Evolutionary conservation across 768 basidiomycete species (phyloP).

Genomic region (Mycena polygramma): DNA sequence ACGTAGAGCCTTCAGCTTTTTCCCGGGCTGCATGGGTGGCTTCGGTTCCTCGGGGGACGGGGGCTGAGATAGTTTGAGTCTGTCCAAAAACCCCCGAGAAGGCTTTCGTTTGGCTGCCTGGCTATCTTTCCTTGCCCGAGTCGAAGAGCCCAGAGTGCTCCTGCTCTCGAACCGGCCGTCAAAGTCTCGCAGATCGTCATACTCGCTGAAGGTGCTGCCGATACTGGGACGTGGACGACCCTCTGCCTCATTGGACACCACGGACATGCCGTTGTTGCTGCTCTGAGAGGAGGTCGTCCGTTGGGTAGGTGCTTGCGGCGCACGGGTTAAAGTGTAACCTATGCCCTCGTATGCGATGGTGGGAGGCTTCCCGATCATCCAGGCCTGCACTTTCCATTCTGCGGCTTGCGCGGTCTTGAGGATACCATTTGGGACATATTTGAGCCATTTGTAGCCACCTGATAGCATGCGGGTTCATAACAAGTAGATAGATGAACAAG

Average conservation of each 20-base stretch:
- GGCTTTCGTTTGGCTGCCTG: slow-evolving; percentile 65
- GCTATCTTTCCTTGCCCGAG: slow-evolving; percentile 50
- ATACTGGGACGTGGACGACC: slow-evolving; percentile 73
- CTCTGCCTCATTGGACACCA: slow-evolving; percentile 48
- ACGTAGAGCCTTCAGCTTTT: slow-evolving; percentile 77
- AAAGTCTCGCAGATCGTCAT: slow-evolving; percentile 89
- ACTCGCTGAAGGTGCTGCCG: slow-evolving; percentile 84
- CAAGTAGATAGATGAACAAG: slow-evolving; percentile 2
- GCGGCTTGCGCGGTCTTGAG: slow-evolving; percentile 96
- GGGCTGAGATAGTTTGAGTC: slow-evolving; percentile 68
- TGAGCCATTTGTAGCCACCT: slow-evolving; percentile 96
- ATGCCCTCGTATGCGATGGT: slow-evolving; percentile 88
- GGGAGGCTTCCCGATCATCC: slow-evolving; percentile 97
- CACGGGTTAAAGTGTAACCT: slow-evolving; percentile 72
- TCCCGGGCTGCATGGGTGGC: slow-evolving; percentile 49
- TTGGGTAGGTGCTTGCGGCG: slow-evolving; percentile 40
- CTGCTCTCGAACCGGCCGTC: slow-evolving; percentile 88
- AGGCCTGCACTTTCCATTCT: slow-evolving; percentile 96
- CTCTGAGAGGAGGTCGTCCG: slow-evolving; percentile 46
- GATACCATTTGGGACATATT: slow-evolving; percentile 94
- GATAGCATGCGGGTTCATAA: slow-evolving; percentile 26
- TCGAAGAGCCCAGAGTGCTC: slow-evolving; percentile 72
- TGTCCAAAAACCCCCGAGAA: slow-evolving; percentile 76
- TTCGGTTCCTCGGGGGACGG: slow-evolving; percentile 58
- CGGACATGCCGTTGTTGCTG: slow-evolving; percentile 48